Conservation (phyloP, 306 rosid species). For the Cucumis hystrix region DNA sequence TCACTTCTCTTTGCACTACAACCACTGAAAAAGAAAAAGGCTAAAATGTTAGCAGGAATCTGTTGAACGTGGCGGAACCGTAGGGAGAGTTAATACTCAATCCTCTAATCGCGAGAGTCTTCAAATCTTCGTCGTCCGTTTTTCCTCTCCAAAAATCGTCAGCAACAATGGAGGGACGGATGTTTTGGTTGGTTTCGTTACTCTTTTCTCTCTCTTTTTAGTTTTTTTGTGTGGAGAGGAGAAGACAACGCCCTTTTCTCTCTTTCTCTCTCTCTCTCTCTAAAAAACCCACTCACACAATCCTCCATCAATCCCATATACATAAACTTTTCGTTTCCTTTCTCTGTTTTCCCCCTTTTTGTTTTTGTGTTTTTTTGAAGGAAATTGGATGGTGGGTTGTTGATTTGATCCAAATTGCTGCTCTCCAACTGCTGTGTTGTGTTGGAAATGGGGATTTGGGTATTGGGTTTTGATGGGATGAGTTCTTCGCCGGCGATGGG, state of each 20-base stretch:
- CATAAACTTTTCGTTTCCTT: neutral
- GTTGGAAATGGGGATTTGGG: conserved; percentile 25
- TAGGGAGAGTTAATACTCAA: neutral
- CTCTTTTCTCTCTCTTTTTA: conserved; percentile 29
- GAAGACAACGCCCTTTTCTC: conserved; percentile 36
- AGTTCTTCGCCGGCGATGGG: conserved; percentile 10
- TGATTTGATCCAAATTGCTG: neutral
- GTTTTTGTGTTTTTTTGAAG: neutral
- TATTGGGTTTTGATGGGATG: conserved; percentile 17
- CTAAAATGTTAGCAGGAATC: conserved; percentile 6
- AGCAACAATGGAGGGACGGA: conserved; percentile 20
- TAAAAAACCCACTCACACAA: neutral
- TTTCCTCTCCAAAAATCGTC: conserved; percentile 21
- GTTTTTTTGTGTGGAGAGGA: conserved; percentile 71
- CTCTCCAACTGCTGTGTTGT: neutral
- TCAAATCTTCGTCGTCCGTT: conserved; percentile 4
- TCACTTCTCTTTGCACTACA: neutral
- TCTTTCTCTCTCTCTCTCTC: neutral
- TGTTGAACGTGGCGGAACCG: neutral
- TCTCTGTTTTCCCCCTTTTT: neutral
- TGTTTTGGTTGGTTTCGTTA: conserved; percentile 67
- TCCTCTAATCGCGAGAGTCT: neutral
- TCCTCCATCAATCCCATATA: neutral
- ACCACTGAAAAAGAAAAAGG: conserved; percentile 4
- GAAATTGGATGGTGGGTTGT: neutral